Base-by-base conservation (phyloP, 306 rosid species). In the Canavalia ensiformis region DNA sequence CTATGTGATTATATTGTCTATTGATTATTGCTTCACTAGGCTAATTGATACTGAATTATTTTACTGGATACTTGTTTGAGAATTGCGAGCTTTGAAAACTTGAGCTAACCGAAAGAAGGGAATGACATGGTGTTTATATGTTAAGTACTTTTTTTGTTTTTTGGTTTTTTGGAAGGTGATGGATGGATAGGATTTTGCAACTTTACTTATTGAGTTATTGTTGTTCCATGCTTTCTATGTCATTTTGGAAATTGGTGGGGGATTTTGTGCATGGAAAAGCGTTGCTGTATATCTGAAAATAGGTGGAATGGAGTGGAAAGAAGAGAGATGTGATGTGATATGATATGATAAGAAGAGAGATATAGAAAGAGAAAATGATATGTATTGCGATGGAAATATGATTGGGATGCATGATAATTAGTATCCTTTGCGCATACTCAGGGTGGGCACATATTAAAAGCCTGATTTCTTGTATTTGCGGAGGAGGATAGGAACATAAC, bases 161-260 rank as follows among this genome's bases (percentile, higher is more conserved):
- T 81, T 60, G 72, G 51, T 52, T 72, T 18, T 46, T 47, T 75
- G 64, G 1, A 0, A 8, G 74, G 8, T 49, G 28, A 50, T 63
- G 68, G 58, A 60, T 68, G 81, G 39, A 8, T 72, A 12, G 70
- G 60, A 78, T 34, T 37, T 54, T 75, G 80, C 52, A 35, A 9
- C 49, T 45, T 74, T 50, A 1, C 18, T 68, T 68, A 9, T 28
- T 39, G 66, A 18, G 46, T 46, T 63, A 4, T 74, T n/a, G 56
- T 42, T 76, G 13, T 47, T 62, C 79, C 34, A 39, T 70, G 78
- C 51, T 63, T 52, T 74, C 33, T 37, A 63, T 70, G 69, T 64
- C 18, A 25, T 86, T 63, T 74, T 71, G 68, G 58, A 76, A 75
- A 39, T 37, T 65, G 72, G 57, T 71, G 35, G 46, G 81, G 68